Evolutionary conservation across 2,329 filamentous ascomycete genomes (phyloP), one percentile per base, ranked within the genome.

Genomic region (Phoma sp.): DNA sequence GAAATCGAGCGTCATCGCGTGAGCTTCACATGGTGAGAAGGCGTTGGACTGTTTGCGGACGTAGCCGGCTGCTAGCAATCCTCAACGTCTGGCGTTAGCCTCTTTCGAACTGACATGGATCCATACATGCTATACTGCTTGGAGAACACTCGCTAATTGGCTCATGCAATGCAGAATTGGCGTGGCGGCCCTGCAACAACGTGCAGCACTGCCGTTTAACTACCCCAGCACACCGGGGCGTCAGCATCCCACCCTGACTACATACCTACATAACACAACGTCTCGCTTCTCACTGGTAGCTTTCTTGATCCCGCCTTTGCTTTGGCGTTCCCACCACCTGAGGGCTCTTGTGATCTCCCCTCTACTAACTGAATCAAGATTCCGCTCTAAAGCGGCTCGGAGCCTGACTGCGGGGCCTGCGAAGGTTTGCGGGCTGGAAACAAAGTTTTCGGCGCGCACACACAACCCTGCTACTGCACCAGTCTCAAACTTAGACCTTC

Each of bases 401-500:
- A 55, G 61, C 56, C 49, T 59, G 58, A 52, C 57, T 55, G 57
- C 58, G 58, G 57, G 55, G 55, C 61, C 55, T 56, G 59, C 55
- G 62, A 71, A 69, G 64, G 68, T 69, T 69, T 67, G 55, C 55
- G 59, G 61, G 60, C 51, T 56, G 52, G 55, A 67, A 71, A 71
- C 69, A 71, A 69, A 71, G 69, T 73, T 73, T 72, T 71, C 59
- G 65, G 62, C 68, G 63, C 25, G 62, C 25, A 59, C 57, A 64
- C 67, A 59, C 62, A 68, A 64, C 69, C 70, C 68, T 73, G 70
- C 63, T 65, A 69, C 71, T 59, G 65, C 70, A 67, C 65, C 69
- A 70, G 68, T 72, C 71, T 69, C 70, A 72, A 70, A 68, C 65
- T 68, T 65, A 66, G 61, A 58, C 61, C 64, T 65, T 65, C 61